Conservation (phyloP, 2,329 filamentous ascomycete species). For the Fusarium cyanostomum region DNA sequence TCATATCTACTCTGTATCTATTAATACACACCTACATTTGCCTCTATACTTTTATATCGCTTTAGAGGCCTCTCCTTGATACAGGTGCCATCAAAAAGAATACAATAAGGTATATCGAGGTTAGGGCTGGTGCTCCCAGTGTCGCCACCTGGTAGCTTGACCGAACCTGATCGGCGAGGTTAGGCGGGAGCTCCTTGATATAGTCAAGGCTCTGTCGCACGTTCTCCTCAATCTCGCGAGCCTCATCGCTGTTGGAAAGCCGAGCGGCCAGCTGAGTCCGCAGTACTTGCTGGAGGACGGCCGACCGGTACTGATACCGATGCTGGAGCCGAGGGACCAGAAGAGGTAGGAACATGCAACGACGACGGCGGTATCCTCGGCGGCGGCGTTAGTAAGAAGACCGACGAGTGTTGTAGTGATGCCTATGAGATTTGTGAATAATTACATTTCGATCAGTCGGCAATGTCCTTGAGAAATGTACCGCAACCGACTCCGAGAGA, state of each 20-base stretch:
- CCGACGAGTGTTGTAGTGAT: conserved; percentile 78
- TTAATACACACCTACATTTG: not conserved
- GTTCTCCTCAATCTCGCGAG: conserved; percentile 71
- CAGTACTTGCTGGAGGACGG: conserved; percentile 75
- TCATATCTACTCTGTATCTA: not conserved
- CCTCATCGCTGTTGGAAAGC: conserved; percentile 66
- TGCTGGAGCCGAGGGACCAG: conserved; percentile 78
- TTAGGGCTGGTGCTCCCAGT: conserved; percentile 53
- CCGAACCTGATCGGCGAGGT: conserved; percentile 66
- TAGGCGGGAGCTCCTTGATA: conserved; percentile 71
- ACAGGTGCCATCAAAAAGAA: conserved; percentile 58
- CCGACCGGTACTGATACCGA: conserved; percentile 78
- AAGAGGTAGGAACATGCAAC: conserved; percentile 86
- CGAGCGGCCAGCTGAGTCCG: conserved; percentile 63
- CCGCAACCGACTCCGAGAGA: conserved; percentile 52
- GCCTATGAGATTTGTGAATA: conserved; percentile 51
- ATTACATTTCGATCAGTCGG: not conserved
- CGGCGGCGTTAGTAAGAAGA: conserved; percentile 74
- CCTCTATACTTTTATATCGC: conserved; percentile 34
- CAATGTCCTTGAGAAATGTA: conserved; percentile 31
- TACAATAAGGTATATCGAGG: conserved; percentile 48
- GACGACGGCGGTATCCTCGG: conserved; percentile 76
- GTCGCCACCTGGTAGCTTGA: conserved; percentile 68
- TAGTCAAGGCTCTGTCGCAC: conserved; percentile 77
- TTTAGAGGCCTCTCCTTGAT: conserved; percentile 66